Evolutionary conservation across 495 filamentous ascomycete genomes (phyloP).

Genomic region (Podospora anserina): DNA sequence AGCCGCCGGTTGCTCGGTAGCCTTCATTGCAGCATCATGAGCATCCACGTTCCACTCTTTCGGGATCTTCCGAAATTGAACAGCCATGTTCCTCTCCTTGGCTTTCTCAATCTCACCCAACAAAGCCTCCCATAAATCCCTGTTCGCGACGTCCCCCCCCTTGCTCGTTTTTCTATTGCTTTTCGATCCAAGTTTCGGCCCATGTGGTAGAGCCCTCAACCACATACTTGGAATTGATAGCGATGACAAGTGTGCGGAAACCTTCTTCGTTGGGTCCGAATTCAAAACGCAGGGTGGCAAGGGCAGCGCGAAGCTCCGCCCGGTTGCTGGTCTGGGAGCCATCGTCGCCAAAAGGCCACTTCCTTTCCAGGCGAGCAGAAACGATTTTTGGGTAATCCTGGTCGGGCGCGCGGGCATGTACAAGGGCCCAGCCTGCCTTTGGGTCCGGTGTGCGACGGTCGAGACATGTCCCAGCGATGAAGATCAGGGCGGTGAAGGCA

Average conservation of each 20-base stretch:
- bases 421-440: slow-evolving; percentile 36
- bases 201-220: slow-evolving; percentile 41
- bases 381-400: slow-evolving; percentile 1
- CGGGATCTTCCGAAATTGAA: slow-evolving; percentile 46
- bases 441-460: slow-evolving; percentile 35
- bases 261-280: slow-evolving; percentile 37
- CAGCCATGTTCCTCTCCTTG: slow-evolving; percentile 19
- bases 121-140: slow-evolving; percentile 44
- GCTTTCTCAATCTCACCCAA: slow-evolving; percentile 35
- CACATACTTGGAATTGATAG: slow-evolving; percentile 48
- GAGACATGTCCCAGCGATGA: slow-evolving; percentile 39
- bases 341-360: slow-evolving; percentile 33
- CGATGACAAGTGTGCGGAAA: slow-evolving; percentile 41
- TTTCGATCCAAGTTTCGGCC: slow-evolving; percentile 39
- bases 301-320: slow-evolving; percentile 46
- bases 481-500: slow-evolving; percentile 19
- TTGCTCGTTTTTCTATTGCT: slow-evolving; percentile 36
- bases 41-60: slow-evolving; percentile 40
- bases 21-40: slow-evolving; percentile 42
- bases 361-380: slow-evolving; percentile 33
- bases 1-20: slow-evolving; percentile 9
- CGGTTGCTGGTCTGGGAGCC: slow-evolving; percentile 40
- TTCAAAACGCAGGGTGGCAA: slow-evolving; percentile 37
- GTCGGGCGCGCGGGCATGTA: slow-evolving; percentile 19
- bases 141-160: slow-evolving; percentile 34